Evolutionary conservation across 192 early-diverging fungal genomes (phyloP).

Genomic region (Dissophora ornata): DNA sequence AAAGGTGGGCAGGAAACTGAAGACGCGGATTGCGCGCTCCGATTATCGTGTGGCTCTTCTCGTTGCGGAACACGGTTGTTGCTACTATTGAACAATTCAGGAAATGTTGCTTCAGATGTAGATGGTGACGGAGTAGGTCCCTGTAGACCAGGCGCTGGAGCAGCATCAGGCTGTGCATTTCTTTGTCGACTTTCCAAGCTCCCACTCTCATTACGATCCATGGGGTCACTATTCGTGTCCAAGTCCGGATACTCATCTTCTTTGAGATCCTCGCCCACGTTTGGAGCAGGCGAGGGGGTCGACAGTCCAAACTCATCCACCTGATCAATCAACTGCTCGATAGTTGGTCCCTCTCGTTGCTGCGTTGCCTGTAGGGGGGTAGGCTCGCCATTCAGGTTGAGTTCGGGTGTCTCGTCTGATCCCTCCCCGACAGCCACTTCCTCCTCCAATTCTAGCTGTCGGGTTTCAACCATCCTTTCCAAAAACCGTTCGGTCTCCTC

Average conservation of each 20-base stretch:
- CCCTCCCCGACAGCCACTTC: constrained; percentile 1
- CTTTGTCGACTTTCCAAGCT: neutral
- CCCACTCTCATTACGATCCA: neutral
- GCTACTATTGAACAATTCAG: neutral
- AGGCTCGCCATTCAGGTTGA: too few relatives aligned
- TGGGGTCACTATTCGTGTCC: neutral
- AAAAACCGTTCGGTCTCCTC: constrained; percentile 40
- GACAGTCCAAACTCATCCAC: constrained; percentile 26
- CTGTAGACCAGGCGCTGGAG: constrained; percentile 10
- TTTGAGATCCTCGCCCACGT: constrained; percentile 7
- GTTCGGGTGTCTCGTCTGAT: too few relatives aligned
- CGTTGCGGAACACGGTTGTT: neutral
- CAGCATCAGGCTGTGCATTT: constrained; percentile 1
- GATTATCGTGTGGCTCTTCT: neutral
- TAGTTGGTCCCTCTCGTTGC: neutral
- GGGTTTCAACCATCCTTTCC: constrained; percentile 10
- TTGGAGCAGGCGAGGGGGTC: neutral
- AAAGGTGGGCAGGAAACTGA: constrained; percentile 11
- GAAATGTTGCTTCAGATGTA: neutral
- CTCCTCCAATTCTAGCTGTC: neutral
- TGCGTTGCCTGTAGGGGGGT: neutral
- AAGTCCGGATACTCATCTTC: constrained; percentile 15
- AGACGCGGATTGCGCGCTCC: neutral
- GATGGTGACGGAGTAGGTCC: neutral
- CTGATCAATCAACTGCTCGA: constrained; percentile 33